Conservation (phyloP, 2,329 filamentous ascomycete genomes). For the Exophiala xenobiotica region DNA sequence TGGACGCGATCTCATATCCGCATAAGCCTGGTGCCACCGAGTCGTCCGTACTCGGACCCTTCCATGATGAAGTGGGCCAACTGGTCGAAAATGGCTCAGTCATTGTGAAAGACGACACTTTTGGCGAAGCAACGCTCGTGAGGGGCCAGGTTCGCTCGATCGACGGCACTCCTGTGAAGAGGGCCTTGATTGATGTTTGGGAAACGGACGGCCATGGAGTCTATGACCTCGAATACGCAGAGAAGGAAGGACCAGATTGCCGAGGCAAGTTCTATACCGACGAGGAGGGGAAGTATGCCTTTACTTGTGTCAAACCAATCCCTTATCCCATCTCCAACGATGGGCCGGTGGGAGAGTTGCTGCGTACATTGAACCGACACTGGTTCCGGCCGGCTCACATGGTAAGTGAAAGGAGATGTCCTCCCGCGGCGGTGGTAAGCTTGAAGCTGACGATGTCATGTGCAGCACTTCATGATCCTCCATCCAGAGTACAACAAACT, state of each 20-base stretch:
- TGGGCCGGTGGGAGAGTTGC: constrained; percentile 51
- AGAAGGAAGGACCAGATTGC: constrained; percentile 6
- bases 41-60: constrained; percentile 12
- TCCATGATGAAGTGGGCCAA: constrained; percentile 7
- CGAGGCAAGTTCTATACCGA: constrained; percentile 6
- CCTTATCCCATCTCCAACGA: constrained; percentile 13
- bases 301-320: constrained; percentile 7
- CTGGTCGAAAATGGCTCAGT: background rate
- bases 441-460: background rate
- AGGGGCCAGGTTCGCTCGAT: background rate
- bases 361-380: constrained; percentile 56
- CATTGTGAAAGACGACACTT: background rate
- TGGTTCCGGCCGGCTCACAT: constrained; percentile 62
- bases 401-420: background rate
- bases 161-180: background rate
- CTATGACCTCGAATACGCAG: constrained; percentile 11
- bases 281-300: constrained; percentile 3
- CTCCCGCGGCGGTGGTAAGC: background rate
- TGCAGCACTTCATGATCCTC: constrained; percentile 44
- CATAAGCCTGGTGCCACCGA: constrained; percentile 4
- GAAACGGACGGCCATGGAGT: constrained; percentile 8
- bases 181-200: constrained; percentile 10
- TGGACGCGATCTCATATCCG: constrained; percentile 9
- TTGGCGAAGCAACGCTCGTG: constrained; percentile 6
- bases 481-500: constrained; percentile 57